Percentiles rank a stretch among this genome's conserved stretches.
phyloP scores from a whole-genome alignment of 768 basidiomycete genomes.

The Phallus indusiatus region DNA sequence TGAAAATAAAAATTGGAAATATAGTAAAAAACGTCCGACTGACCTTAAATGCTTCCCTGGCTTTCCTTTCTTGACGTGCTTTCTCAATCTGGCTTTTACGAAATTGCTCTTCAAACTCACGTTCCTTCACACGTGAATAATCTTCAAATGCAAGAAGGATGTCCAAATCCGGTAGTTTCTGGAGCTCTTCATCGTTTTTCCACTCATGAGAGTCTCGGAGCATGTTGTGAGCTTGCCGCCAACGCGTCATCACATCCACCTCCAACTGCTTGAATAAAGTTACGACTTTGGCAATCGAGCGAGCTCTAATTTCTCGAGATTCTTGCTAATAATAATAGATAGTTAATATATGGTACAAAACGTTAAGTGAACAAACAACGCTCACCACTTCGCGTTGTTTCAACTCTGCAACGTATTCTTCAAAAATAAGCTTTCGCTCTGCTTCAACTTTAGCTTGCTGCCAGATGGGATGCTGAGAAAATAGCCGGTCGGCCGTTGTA shows the following conservation, averaged over 20 bases:
- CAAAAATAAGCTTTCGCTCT: conserved; percentile 81
- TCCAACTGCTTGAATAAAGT: conserved; percentile 77
- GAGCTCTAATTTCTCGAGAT: conserved; percentile 61
- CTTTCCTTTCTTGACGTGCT: conserved; percentile 76
- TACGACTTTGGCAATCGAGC: conserved; percentile 78
- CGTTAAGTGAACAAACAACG: conserved; percentile 13
- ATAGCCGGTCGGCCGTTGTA: conserved; percentile 77
- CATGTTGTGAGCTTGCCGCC: conserved; percentile 75
- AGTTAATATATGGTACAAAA: conserved; percentile 7
- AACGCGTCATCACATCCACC: conserved; percentile 89
- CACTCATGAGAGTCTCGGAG: conserved; percentile 74
- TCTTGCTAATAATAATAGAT: conserved; percentile 48
- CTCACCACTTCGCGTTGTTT: conserved; percentile 84
- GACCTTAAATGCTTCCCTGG: conserved; percentile 86
- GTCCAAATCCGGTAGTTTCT: conserved; percentile 80
- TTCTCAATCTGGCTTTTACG: conserved; percentile 74
- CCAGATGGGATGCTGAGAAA: conserved; percentile 87
- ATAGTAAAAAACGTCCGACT: conserved; percentile 12
- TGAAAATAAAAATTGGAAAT: neutral
- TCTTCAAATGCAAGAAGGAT: conserved; percentile 92
- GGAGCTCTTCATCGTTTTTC: conserved; percentile 66
- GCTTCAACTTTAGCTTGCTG: conserved; percentile 75
- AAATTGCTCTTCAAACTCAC: conserved; percentile 85
- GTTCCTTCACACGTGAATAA: conserved; percentile 80
- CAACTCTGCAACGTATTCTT: conserved; percentile 82